Evolutionary conservation across 2,329 filamentous ascomycete species (phyloP).

Genomic region (Plectosphaerella plurivora): DNA sequence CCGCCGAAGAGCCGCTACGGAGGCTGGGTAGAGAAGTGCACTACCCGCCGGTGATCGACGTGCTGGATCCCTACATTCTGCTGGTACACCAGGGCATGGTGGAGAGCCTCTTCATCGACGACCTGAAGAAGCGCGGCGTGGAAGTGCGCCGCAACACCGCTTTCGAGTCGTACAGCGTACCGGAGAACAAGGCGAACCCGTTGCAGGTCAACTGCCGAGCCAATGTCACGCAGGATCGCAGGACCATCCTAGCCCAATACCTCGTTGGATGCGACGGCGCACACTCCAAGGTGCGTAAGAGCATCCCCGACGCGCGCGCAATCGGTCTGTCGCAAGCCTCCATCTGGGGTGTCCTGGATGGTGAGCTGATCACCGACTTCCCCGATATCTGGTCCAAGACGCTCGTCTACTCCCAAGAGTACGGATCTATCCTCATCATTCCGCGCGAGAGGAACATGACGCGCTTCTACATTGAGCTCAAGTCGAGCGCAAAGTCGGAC

Average conservation of each 20-base stretch:
- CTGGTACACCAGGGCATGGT: slow-evolving; percentile 72
- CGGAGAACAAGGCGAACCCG: slow-evolving; percentile 35
- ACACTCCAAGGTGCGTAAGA: slow-evolving; percentile 64
- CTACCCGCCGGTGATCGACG: slow-evolving; percentile 59
- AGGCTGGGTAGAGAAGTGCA: slow-evolving; percentile 63
- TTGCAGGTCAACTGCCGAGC: slow-evolving; percentile 47
- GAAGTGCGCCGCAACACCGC: slow-evolving; percentile 59
- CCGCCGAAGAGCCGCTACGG: slow-evolving; percentile 44
- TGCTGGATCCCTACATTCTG: slow-evolving; percentile 53
- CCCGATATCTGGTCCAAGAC: slow-evolving; percentile 74
- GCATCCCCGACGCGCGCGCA: slow-evolving; percentile 53
- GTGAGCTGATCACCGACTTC: slow-evolving; percentile 66
- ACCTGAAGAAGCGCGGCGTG: slow-evolving; percentile 60
- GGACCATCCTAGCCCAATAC: slow-evolving; percentile 54
- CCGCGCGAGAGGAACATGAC: slow-evolving; percentile 71
- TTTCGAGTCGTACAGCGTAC: slow-evolving; percentile 54
- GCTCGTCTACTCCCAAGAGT: slow-evolving; percentile 60
- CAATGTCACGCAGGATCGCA: slow-evolving; percentile 46
- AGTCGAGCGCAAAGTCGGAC: slow-evolving; percentile 36
- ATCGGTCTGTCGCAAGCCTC: slow-evolving; percentile 49
- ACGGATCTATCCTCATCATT: slow-evolving; percentile 69
- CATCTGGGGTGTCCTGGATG: slow-evolving; percentile 69
- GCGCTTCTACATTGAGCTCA: slow-evolving; percentile 56
- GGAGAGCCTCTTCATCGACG: slow-evolving; percentile 65
- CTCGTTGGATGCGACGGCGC: slow-evolving; percentile 71